These are phyloP conservation scores for Coriolopsis trogii DNA, from an alignment of 1,284 basidiomycete genomes.

Conservation along the genomic window DNA sequence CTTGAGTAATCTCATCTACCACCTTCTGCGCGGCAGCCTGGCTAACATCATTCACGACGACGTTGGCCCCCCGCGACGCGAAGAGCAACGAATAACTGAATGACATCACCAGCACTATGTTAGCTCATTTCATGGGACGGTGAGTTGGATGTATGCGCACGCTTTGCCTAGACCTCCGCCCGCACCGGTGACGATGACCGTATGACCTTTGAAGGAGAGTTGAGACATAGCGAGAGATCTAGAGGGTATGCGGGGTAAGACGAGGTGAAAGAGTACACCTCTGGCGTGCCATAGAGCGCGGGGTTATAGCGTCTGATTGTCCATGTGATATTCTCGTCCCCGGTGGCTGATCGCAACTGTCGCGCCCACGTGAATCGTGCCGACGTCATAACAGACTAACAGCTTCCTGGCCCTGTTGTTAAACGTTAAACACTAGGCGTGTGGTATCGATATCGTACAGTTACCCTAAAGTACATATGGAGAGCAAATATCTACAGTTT, in stretches of 20 bases:
- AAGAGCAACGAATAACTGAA: conserved; percentile 88
- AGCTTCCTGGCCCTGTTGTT: no score
- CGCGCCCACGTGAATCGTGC: conserved; percentile 24
- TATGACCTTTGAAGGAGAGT: conserved; percentile 88
- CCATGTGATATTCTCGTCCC: conserved; percentile 22
- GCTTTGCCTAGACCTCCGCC: conserved; percentile 93
- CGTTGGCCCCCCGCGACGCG: conserved; percentile 89
- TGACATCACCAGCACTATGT: conserved; percentile 11
- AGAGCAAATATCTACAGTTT: conserved; percentile 14
- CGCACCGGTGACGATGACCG: conserved; percentile 93
- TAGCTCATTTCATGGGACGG: conserved; percentile 1
- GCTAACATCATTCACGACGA: conserved; percentile 96
- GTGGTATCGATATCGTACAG: neutral
- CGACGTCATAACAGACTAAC: no score
- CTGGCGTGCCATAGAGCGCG: conserved; percentile 1
- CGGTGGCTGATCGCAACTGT: conserved; percentile 5
- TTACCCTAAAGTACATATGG: neutral
- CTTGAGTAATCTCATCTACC: conserved; percentile 86
- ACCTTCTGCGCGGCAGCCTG: conserved; percentile 89
- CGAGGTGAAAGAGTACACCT: neutral
- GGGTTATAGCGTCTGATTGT: conserved; percentile 8
- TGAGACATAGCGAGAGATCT: conserved; percentile 44
- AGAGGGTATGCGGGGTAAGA: neutral
- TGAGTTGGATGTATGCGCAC: conserved; percentile 41
- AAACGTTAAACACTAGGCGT: no score